phyloP scores from a whole-genome alignment of 305 asterid genomes.

The Caryopteris hybrid region DNA sequence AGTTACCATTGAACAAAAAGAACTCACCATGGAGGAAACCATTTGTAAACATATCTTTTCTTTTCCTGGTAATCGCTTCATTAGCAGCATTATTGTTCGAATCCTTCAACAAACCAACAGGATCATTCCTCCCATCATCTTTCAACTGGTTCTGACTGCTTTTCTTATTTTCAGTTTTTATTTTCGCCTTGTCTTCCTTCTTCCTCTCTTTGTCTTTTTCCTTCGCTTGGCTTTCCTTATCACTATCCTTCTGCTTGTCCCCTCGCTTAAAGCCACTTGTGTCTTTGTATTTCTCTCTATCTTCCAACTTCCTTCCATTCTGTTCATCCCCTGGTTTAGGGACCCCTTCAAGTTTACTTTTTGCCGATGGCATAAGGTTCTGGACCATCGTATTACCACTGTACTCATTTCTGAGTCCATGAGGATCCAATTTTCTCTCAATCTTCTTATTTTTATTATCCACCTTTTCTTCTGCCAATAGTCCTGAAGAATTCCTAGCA shows the following conservation, averaged over 20 bases:
- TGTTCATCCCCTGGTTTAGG: conserved; percentile 34
- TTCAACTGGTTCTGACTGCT: conserved; percentile 21
- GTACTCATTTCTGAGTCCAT: conserved; percentile 27
- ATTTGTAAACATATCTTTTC: conserved; percentile 36
- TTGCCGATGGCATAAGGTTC: conserved; percentile 16
- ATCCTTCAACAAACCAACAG: conserved; percentile 21
- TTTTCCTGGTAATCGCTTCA: conserved; percentile 34
- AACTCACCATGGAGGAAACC: conserved; percentile 55
- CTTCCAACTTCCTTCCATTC: conserved; percentile 31
- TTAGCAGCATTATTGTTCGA: conserved; percentile 6
- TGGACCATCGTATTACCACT: conserved; percentile 32
- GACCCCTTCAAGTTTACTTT: conserved; percentile 34
- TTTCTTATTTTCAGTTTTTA: conserved; percentile 26
- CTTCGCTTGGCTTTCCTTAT: conserved; percentile 32
- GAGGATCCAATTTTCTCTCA: conserved; percentile 30
- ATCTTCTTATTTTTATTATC: conserved; percentile 31
- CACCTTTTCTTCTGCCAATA: conserved; percentile 36
- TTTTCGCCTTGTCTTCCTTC: conserved; percentile 21
- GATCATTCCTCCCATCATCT: conserved; percentile 22
- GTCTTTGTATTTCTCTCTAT: conserved; percentile 41
- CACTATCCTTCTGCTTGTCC: conserved; percentile 31
- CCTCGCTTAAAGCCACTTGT: conserved; percentile 27
- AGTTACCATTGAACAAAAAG: conserved; percentile 19
- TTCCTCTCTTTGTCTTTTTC: conserved; percentile 37
- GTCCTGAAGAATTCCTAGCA: conserved; percentile 1